A percentile compares a stretch with the other conserved stretches of the same genome.
These are phyloP conservation scores for Fonsecaea erecta DNA, from an alignment of 2,329 filamentous ascomycete genomes.

Conservation along the genomic window DNA sequence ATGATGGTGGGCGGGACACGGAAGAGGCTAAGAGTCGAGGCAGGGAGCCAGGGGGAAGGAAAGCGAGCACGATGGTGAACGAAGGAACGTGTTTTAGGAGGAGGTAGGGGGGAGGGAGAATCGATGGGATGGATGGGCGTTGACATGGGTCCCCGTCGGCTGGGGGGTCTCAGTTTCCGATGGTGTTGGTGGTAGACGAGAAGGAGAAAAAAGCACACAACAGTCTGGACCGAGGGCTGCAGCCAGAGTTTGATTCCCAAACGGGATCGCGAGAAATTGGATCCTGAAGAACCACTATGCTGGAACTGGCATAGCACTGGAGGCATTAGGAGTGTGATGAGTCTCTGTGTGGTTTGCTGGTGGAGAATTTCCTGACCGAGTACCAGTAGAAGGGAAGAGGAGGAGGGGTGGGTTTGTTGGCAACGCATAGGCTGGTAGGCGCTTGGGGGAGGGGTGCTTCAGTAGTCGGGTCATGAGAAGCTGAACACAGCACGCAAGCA, in stretches of 20 bases:
- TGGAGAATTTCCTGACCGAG: neutral
- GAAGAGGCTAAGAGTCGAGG: conserved; percentile 3
- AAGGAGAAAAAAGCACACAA: conserved; percentile 5
- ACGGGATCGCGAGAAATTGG: conserved; percentile 34
- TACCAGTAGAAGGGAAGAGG: neutral
- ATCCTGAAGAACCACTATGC: conserved; percentile 30
- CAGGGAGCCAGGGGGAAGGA: neutral
- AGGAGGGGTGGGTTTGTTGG: conserved; percentile 1
- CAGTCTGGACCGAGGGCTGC: conserved; percentile 32
- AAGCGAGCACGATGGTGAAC: conserved; percentile 2
- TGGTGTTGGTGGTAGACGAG: conserved; percentile 7
- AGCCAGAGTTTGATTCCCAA: conserved; percentile 28
- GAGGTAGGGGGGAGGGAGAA: neutral
- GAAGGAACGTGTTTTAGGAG: conserved; percentile 6
- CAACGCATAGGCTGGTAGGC: neutral
- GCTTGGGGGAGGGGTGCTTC: neutral
- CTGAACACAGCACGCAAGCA: neutral
- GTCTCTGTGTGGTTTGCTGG: neutral
- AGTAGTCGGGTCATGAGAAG: neutral
- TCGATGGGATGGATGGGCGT: neutral
- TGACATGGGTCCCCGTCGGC: conserved; percentile 24
- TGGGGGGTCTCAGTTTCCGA: conserved; percentile 26
- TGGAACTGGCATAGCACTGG: conserved; percentile 17
- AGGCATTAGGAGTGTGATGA: neutral
- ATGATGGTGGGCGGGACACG: conserved; percentile 4